phyloP scores from a whole-genome alignment of 2,329 filamentous ascomycete species.

The Botryotinia calthae region DNA sequence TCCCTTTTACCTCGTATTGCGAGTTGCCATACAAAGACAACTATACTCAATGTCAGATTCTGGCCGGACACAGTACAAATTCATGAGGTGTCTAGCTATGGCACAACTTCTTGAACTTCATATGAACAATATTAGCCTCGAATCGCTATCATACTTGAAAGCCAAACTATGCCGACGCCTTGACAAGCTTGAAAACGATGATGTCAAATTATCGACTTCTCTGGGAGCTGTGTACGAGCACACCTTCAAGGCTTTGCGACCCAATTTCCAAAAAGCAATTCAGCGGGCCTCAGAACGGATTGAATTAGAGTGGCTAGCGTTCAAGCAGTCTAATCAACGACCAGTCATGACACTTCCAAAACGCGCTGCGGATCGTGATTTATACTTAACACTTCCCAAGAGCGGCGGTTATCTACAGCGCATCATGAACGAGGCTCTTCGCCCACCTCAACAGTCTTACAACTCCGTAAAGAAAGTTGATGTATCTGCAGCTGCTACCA shows the following conservation, averaged over 20 bases:
- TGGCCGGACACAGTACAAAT: conserved; percentile 56
- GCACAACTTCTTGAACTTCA: conserved; percentile 46
- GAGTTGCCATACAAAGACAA: conserved; percentile 55
- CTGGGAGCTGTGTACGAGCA: conserved; percentile 30
- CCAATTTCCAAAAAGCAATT: conserved; percentile 37
- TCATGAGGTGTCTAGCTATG: conserved; percentile 50
- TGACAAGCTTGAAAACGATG: conserved; percentile 53
- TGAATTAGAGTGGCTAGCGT: conserved; percentile 40
- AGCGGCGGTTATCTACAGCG: conserved; percentile 41
- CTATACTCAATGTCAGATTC: conserved; percentile 43
- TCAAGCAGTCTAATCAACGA: conserved; percentile 42
- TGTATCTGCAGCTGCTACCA: conserved; percentile 11
- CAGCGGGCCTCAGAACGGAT: neutral
- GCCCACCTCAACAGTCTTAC: neutral
- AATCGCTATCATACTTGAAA: conserved; percentile 44
- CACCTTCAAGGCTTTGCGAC: conserved; percentile 35
- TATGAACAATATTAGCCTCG: conserved; percentile 33
- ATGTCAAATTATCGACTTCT: conserved; percentile 20
- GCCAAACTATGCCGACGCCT: conserved; percentile 57
- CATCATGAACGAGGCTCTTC: conserved; percentile 4
- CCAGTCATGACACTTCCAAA: conserved; percentile 44
- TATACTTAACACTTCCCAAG: conserved; percentile 43
- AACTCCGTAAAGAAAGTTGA: neutral
- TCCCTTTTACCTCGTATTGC: conserved; percentile 59
- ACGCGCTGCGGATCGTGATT: conserved; percentile 38